These are phyloP conservation scores for Tephrocybe sp. DNA, from an alignment of 768 basidiomycete genomes.

Conservation along the genomic window DNA sequence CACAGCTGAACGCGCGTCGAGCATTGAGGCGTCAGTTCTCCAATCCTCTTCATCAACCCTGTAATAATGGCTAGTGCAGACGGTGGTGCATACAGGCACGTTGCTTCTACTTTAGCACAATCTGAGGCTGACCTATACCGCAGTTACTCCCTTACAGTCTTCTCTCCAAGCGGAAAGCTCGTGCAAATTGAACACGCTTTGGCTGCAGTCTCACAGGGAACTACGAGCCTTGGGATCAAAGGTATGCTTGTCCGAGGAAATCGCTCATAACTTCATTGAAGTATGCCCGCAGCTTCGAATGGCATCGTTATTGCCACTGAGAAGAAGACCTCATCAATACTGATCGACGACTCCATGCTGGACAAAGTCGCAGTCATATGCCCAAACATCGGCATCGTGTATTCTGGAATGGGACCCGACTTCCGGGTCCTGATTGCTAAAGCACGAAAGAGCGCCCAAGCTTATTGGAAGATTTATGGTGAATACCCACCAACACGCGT, in stretches of 20 bases:
- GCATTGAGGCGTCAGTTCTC: neutral
- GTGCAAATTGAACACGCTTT: slow-evolving; percentile 99
- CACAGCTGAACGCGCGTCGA: slow-evolving; percentile 23
- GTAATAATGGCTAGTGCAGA: slow-evolving; percentile 74
- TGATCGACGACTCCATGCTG: slow-evolving; percentile 97
- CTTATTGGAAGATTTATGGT: slow-evolving; percentile 99
- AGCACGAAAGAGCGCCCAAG: slow-evolving; percentile 96
- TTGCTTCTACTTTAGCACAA: slow-evolving; percentile 11
- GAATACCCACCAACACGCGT: slow-evolving; percentile 98
- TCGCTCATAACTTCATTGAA: slow-evolving; percentile 15
- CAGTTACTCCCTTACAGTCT: slow-evolving; percentile 98
- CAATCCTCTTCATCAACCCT: slow-evolving; percentile 7
- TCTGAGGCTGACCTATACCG: slow-evolving; percentile 10
- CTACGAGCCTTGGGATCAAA: slow-evolving; percentile 98
- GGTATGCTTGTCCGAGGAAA: slow-evolving; percentile 48
- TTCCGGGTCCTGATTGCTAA: slow-evolving; percentile 92
- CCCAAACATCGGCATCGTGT: slow-evolving; percentile 99
- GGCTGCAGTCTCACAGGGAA: slow-evolving; percentile 93
- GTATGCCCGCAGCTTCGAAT: slow-evolving; percentile 75
- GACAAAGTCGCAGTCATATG: slow-evolving; percentile 98
- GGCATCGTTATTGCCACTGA: slow-evolving; percentile 99
- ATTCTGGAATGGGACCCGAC: slow-evolving; percentile 99
- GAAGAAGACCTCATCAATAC: slow-evolving; percentile 97
- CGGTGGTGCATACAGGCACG: slow-evolving; percentile 77
- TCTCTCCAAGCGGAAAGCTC: slow-evolving; percentile 98